Conservation (phyloP, 148 eudicot species). For the Camellia granthamiana region DNA sequence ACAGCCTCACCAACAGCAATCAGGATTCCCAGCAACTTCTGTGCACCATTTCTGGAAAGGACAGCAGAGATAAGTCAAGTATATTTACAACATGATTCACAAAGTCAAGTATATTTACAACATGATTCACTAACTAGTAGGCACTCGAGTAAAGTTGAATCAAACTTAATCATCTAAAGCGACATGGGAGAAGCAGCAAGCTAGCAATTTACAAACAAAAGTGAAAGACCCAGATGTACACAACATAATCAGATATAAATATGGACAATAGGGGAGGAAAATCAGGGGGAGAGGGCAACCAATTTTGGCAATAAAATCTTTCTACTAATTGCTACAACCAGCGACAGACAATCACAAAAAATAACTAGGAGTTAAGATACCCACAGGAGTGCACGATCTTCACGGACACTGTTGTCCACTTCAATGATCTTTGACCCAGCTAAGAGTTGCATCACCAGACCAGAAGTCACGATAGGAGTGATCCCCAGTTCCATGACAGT, state of each 20-base stretch:
- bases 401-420: constrained; percentile 85
- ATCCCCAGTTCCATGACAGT: constrained; percentile 93
- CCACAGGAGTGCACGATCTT: constrained; percentile 85
- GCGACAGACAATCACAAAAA: neutral
- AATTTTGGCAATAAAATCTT: neutral
- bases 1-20: constrained; percentile 91
- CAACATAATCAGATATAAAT: neutral
- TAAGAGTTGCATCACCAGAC: constrained; percentile 84
- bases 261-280: neutral
- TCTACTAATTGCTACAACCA: neutral
- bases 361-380: constrained; percentile 16
- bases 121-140: neutral
- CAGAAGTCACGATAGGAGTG: constrained; percentile 89
- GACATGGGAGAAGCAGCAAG: neutral
- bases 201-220: neutral
- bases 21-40: constrained; percentile 77
- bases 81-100: too few species aligned
- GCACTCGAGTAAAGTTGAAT: neutral
- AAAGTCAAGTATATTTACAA: too few species aligned
- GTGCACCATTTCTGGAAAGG: constrained; percentile 64
- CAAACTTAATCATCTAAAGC: neutral
- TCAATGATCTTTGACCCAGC: constrained; percentile 90
- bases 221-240: neutral
- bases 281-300: neutral
- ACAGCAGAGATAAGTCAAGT: constrained; percentile 4